phyloP scores from a whole-genome alignment of 305 asterid species.

The Withania somnifera region DNA sequence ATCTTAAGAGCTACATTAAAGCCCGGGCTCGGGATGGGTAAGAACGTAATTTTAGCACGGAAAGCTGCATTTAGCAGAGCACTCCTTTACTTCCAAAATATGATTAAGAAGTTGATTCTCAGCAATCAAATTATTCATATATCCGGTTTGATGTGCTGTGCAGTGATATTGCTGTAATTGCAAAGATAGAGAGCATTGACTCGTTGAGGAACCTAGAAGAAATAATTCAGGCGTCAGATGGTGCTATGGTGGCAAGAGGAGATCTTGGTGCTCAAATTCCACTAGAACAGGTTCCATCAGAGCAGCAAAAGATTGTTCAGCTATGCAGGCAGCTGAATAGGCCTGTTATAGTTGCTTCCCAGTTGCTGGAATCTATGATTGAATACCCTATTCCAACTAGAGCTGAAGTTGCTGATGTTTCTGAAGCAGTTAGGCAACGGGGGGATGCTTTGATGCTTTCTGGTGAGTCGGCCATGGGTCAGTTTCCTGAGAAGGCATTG shows the following conservation, averaged over 20 bases:
- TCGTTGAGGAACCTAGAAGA: constrained; percentile 88
- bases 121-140: not conserved
- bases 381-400: constrained; percentile 99
- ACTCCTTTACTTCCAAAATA: not conserved
- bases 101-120: not conserved
- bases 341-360: constrained; percentile 96
- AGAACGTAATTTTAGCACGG: constrained; percentile 7
- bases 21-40: constrained; percentile 95
- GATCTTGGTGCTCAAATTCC: constrained; percentile 99
- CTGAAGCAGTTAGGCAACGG: constrained; percentile 94
- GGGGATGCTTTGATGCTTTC: constrained; percentile 97
- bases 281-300: constrained; percentile 95
- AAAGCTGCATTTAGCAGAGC: not conserved
- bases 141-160: constrained; percentile 9
- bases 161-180: constrained; percentile 84
- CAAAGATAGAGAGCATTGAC: constrained; percentile 94
- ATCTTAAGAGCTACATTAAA: constrained; percentile 85
- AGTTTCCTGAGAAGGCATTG: constrained; percentile 91
- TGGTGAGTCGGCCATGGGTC: constrained; percentile 99
- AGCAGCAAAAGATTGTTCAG: constrained; percentile 78
- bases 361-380: constrained; percentile 95
- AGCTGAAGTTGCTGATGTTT: constrained; percentile 98
- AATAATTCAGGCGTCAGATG: constrained; percentile 77
- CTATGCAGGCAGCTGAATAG: constrained; percentile 77
- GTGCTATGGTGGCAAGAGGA: constrained; percentile 99